phyloP scores from a whole-genome alignment of 306 rosid genomes.

The Trifolium dubium region DNA sequence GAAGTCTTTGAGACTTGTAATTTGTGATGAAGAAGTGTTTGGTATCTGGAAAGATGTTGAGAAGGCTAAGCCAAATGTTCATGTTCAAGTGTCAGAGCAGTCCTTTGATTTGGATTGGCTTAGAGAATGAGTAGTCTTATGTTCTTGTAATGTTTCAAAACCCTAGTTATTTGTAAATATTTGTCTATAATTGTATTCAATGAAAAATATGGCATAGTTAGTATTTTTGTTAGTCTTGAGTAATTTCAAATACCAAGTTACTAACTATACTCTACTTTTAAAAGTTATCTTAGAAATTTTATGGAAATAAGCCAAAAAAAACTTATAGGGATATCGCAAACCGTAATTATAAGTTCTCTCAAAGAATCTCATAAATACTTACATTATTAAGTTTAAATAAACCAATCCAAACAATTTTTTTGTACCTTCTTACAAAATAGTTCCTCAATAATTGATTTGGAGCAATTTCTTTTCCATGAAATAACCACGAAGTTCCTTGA shows the following conservation, averaged over 20 bases:
- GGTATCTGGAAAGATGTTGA: slow-evolving; percentile 67
- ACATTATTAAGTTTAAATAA: too few relatives aligned
- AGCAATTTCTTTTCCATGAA: neutral
- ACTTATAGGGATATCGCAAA: too few relatives aligned
- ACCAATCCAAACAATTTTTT: too few relatives aligned
- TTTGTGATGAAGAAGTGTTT: slow-evolving; percentile 85
- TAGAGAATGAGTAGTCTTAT: slow-evolving; percentile 48
- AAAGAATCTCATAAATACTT: too few relatives aligned
- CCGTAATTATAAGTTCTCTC: too few relatives aligned
- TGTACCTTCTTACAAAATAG: neutral
- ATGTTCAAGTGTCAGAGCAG: slow-evolving; percentile 70
- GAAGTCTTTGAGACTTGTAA: slow-evolving; percentile 50
- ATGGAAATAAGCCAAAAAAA: too few relatives aligned
- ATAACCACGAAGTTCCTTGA: neutral
- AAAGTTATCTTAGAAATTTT: too few relatives aligned
- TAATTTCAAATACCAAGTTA: neutral
- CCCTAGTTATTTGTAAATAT: slow-evolving; percentile 22
- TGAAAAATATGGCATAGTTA: neutral
- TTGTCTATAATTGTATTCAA: slow-evolving; percentile 26
- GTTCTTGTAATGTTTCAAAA: slow-evolving; percentile 27
- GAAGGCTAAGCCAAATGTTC: slow-evolving; percentile 57
- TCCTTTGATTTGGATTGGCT: slow-evolving; percentile 75
- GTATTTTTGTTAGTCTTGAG: neutral
- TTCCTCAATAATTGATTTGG: neutral
- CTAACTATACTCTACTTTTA: too few relatives aligned